A percentile compares a stretch with the other conserved stretches of the same genome.
These are phyloP conservation scores for Aspergillus transmontanensis DNA, from an alignment of 2,329 filamentous ascomycete species.

Conservation along the genomic window DNA sequence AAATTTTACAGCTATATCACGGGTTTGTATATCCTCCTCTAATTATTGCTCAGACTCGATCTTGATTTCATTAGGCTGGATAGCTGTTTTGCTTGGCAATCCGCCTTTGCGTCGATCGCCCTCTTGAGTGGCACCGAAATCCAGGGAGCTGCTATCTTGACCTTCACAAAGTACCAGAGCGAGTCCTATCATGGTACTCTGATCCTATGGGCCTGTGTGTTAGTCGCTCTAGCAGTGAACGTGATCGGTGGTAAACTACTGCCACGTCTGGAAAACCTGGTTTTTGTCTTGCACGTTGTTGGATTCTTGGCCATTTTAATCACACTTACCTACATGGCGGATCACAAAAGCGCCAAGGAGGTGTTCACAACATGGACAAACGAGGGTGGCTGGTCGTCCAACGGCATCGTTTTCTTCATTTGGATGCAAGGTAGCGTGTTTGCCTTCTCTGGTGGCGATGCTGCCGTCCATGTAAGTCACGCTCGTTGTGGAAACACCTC, in stretches of 20 bases:
- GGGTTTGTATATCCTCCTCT: slow-evolving; percentile 26
- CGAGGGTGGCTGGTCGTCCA: slow-evolving; percentile 22
- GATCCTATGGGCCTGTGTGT: slow-evolving; percentile 49
- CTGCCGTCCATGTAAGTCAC: slow-evolving; percentile 26
- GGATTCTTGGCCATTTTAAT: slow-evolving; percentile 57
- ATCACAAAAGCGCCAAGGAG: slow-evolving; percentile 29
- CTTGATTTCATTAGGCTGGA: slow-evolving; percentile 27
- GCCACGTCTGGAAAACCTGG: slow-evolving; percentile 51
- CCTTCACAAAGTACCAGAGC: slow-evolving; percentile 9
- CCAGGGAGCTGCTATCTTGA: slow-evolving; percentile 41
- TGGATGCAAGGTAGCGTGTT: slow-evolving; percentile 25
- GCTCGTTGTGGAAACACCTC: not conserved
- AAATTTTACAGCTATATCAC: slow-evolving; percentile 43
- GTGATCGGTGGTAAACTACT: slow-evolving; percentile 44
- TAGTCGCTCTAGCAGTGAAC: slow-evolving; percentile 47
- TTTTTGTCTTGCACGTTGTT: slow-evolving; percentile 53
- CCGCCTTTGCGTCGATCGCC: slow-evolving; percentile 38
- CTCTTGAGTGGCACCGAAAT: slow-evolving; percentile 36
- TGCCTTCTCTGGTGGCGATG: slow-evolving; percentile 25
- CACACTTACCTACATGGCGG: slow-evolving; percentile 46
- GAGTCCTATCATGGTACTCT: not conserved
- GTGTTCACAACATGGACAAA: slow-evolving; percentile 28
- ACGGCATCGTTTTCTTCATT: slow-evolving; percentile 30
- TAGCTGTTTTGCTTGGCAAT: slow-evolving; percentile 47
- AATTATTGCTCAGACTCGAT: accelerated